Evolutionary conservation across 306 rosid genomes (phyloP), one percentile per base, ranked within the genome.

Genomic region (Pyrus pyrifolia): DNA sequence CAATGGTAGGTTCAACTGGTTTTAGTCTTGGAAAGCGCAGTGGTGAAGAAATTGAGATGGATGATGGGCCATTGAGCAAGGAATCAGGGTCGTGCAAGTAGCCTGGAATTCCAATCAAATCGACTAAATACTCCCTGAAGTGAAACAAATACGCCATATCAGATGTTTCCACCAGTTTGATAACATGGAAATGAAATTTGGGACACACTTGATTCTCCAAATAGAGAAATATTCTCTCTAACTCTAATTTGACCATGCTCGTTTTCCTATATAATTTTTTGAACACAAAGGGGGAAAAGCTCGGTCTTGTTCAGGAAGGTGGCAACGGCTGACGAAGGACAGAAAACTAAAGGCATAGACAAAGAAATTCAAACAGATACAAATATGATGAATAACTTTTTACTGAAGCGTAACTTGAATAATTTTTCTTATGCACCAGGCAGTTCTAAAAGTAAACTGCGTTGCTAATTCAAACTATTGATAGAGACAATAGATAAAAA

Each of bases 1-100:
- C 97, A 84, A 88, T 79, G 75, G 85, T 60, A 73, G 89, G 86
- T 81, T 87, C 97, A 85, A 86, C 91, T 74, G 96, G 88, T 79
- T 91, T 92, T 78, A 80, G 78, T 75, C 93, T 86, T 77, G 97
- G 99, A 89, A 93, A 88, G 82, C 89, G 97, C 97, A 96, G 75
- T 33, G 99, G 99, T 40, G 99, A 96, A 83, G 93, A 93, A 86
- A 96, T 87, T 81, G 88, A 88, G 87, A 96, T 91, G 91, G 99
- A 91, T 70, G 98, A 93, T 78, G 99, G 99, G 75, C 99, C 99
- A 71, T 96, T 96, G 87, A 92, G 91, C 89, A 93, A 74, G 81
- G 99, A 96, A 91, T 93, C 91, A 51, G 98, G 99, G 86, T 86
- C 96, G n/a, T 85, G 82, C 77, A 96, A 86, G 83, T 61, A 23